Percentiles rank a stretch among this genome's conserved stretches.
phyloP scores from a whole-genome alignment of 2,329 filamentous ascomycete genomes.

The Zasmidium cellare region DNA sequence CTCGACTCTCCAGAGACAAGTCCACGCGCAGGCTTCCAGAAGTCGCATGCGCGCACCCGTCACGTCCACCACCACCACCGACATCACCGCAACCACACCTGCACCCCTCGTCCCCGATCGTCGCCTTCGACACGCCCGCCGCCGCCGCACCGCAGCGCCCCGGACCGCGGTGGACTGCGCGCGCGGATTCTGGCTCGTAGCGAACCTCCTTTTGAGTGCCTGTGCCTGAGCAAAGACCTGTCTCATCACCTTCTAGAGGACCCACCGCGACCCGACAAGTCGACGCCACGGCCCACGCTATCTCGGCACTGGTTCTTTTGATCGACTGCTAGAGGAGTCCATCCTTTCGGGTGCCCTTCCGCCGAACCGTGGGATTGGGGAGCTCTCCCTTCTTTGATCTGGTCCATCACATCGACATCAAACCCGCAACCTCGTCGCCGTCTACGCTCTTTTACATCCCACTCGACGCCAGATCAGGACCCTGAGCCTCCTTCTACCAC shows the following conservation, averaged over 20 bases:
- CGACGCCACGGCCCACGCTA: constrained; percentile 33
- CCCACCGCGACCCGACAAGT: constrained; percentile 26
- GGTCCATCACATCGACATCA: constrained; percentile 27
- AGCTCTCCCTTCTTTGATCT: constrained; percentile 25
- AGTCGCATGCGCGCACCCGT: not conserved
- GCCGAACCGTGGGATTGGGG: constrained; percentile 32
- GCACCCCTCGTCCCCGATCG: not conserved
- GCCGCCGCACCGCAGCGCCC: constrained; percentile 16
- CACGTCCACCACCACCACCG: not conserved
- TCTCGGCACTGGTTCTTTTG: constrained; percentile 33
- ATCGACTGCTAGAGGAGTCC: constrained; percentile 32
- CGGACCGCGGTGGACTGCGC: constrained; percentile 16
- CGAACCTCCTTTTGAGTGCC: constrained; percentile 20
- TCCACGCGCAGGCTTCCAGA: constrained; percentile 10
- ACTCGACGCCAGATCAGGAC: constrained; percentile 34
- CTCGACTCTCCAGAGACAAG: constrained; percentile 7
- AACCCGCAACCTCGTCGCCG: constrained; percentile 27
- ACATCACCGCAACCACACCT: constrained; percentile 2
- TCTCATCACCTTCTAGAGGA: constrained; percentile 32
- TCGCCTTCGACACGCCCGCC: not conserved
- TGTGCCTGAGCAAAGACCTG: constrained; percentile 25
- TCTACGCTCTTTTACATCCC: constrained; percentile 36
- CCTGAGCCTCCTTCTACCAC: constrained; percentile 26
- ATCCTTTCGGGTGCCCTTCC: constrained; percentile 31
- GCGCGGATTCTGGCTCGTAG: constrained; percentile 15